Base-by-base conservation (phyloP, 2,329 filamentous ascomycete species). In the Sporothrix dimorphospora region DNA sequence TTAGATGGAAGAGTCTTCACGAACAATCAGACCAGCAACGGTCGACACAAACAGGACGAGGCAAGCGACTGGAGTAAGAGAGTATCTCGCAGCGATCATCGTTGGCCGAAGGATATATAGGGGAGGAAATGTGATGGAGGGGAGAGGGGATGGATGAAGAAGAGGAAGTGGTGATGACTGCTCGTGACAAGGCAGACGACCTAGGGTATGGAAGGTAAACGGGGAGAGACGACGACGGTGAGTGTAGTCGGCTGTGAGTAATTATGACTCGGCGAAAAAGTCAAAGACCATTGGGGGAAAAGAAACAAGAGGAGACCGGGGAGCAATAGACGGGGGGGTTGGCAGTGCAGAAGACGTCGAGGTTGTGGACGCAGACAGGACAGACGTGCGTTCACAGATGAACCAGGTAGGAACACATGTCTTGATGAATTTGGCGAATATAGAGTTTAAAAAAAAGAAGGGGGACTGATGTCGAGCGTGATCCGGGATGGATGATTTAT, bases 61-160 rank as follows among this genome's bases (percentile, higher is more conserved):
- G 87, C 87, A 83, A 86, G 85, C 88, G 87, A 90, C 88, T 90
- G 88, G 85, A 83, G 82, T 83, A 76, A 80, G 81, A 79, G 79
- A 76, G 78, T 80, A 80, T 81, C 81, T 83, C 84, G 82, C 85
- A 88, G 88, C 79, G 86, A 83, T 84, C 88, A 90, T 90, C 78
- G 83, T 88, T 81, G 79, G 79, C 76, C 75, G 70, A 72, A 78
- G 75, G 78, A 75, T 73, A 74, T 73, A 74, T 55, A 69, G 72
- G 74, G 70, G 63, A 49, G 30, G 71, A 63, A 66, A 59, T 47
- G 51, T 73, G 61, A 70, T 49, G 34, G 67, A 61, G 66, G 5
- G 59, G 65, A 51, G 73, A 49, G 27, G 21, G 38, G 27, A 14
- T 38, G 40, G 45, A 30, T 27, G 49, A 49, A 27, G 45, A 27